phyloP scores from a whole-genome alignment of 2,329 filamentous ascomycete species.

The Fusarium begoniae region DNA sequence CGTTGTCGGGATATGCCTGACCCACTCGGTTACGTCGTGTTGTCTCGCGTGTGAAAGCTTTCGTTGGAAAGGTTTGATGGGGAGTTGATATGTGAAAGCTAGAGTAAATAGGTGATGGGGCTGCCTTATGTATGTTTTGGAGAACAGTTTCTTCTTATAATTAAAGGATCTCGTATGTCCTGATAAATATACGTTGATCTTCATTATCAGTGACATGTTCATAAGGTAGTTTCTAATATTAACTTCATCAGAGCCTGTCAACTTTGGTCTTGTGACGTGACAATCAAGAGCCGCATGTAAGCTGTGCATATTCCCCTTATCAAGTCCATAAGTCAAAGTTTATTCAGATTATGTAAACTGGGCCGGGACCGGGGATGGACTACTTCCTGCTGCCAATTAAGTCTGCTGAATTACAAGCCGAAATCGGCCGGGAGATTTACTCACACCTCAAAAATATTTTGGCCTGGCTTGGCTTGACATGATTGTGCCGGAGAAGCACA shows the following conservation, averaged over 20 bases:
- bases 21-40: slow-evolving; percentile 1
- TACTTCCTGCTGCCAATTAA: slow-evolving; percentile 34
- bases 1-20: slow-evolving; percentile 32
- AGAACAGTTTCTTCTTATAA: not conserved
- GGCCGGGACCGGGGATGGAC: slow-evolving; percentile 8
- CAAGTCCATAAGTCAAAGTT: slow-evolving; percentile 10
- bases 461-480: slow-evolving; percentile 4
- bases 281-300: slow-evolving; percentile 7
- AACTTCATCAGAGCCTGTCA: not conserved
- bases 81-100: not conserved
- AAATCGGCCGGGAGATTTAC: slow-evolving; percentile 37
- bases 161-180: not conserved
- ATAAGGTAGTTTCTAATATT: not conserved
- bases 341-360: slow-evolving; percentile 36
- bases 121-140: not conserved
- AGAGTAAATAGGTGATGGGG: not conserved
- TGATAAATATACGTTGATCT: not conserved
- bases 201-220: not conserved
- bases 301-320: slow-evolving; percentile 34
- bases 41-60: not conserved
- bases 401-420: slow-evolving; percentile 38
- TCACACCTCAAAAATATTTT: slow-evolving; percentile 7
- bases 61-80: not conserved
- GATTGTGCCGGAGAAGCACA: not conserved
- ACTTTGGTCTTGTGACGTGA: slow-evolving; percentile 13